These are phyloP conservation scores for Fallopia convolvulus DNA, from an alignment of 148 eudicot genomes.

Conservation along the genomic window DNA sequence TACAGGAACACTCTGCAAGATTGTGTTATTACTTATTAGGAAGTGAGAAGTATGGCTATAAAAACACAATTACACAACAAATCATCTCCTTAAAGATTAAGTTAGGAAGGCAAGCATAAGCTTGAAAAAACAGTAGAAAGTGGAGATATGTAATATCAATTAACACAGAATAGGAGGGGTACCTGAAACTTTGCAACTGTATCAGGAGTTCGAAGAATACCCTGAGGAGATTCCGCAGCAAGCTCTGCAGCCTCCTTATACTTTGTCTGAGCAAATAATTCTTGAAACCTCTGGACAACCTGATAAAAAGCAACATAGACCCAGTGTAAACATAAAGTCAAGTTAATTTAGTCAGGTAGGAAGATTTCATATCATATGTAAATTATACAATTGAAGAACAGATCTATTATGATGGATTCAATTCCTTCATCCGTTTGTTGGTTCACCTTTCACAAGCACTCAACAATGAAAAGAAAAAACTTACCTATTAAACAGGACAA, in stretches of 20 bases:
- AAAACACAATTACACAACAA: not conserved
- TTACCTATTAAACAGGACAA: not conserved
- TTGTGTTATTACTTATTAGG: not conserved
- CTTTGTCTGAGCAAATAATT: constrained; percentile 93
- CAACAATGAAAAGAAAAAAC: not conserved
- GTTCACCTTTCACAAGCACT: constrained; percentile 1
- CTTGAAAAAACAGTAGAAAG: not conserved
- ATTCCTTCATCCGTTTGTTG: not conserved
- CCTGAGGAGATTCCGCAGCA: constrained; percentile 99
- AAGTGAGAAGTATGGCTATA: not conserved
- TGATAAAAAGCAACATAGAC: constrained; percentile 20
- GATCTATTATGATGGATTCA: not conserved
- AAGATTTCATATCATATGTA: not conserved
- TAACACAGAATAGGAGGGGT: not conserved
- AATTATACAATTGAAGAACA: not conserved
- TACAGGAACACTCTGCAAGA: constrained; percentile 95
- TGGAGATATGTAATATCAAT: not conserved
- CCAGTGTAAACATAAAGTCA: not conserved
- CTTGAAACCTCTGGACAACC: constrained; percentile 99
- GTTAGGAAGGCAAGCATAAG: not conserved
- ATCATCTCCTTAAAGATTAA: not conserved
- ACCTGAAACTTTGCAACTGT: constrained; percentile 99
- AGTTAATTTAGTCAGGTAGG: not conserved
- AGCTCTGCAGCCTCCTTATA: constrained; percentile 99
- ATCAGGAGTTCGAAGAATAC: constrained; percentile 93